Conservation (phyloP, 1,284 basidiomycete genomes). For the Cryptococcus hybrid region DNA sequence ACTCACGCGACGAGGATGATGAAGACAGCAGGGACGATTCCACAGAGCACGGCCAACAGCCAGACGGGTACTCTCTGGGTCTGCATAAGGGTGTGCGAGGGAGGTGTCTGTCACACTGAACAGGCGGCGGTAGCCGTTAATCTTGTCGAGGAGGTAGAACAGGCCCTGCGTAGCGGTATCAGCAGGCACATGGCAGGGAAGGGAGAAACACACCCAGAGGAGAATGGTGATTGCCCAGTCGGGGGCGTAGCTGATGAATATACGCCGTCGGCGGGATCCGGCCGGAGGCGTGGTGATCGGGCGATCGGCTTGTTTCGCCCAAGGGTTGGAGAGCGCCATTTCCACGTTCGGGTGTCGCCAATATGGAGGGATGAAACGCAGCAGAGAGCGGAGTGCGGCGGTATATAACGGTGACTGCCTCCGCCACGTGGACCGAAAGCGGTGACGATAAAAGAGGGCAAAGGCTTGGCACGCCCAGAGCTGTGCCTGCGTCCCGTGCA, state of each 20-base stretch:
- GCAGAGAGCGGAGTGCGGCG: too few relatives aligned
- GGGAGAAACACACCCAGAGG: slow-evolving; percentile 38
- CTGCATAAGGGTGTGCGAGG: slow-evolving; percentile 65
- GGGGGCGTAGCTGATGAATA: slow-evolving; percentile 43
- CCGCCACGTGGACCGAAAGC: too few relatives aligned
- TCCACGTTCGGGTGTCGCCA: too few relatives aligned
- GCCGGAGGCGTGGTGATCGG: not conserved
- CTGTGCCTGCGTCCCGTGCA: too few relatives aligned
- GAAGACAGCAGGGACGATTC: slow-evolving; percentile 66
- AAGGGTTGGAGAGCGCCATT: not conserved
- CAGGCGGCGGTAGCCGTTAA: slow-evolving; percentile 76
- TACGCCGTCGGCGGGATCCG: slow-evolving; percentile 15
- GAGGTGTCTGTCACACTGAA: slow-evolving; percentile 80
- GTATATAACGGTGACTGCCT: too few relatives aligned
- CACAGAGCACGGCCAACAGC: slow-evolving; percentile 54
- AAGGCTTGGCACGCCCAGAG: too few relatives aligned
- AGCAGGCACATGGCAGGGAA: not conserved
- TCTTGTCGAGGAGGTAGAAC: slow-evolving; percentile 70
- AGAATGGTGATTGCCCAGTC: slow-evolving; percentile 48
- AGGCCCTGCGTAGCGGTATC: slow-evolving; percentile 43
- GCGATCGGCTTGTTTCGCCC: not conserved
- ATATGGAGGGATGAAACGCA: too few relatives aligned
- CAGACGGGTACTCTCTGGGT: slow-evolving; percentile 80
- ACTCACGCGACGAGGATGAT: slow-evolving; percentile 64
- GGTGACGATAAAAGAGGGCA: too few relatives aligned